Evolutionary conservation across 2,329 filamentous ascomycete species (phyloP).

Genomic region (Hymenoscyphus scutula): DNA sequence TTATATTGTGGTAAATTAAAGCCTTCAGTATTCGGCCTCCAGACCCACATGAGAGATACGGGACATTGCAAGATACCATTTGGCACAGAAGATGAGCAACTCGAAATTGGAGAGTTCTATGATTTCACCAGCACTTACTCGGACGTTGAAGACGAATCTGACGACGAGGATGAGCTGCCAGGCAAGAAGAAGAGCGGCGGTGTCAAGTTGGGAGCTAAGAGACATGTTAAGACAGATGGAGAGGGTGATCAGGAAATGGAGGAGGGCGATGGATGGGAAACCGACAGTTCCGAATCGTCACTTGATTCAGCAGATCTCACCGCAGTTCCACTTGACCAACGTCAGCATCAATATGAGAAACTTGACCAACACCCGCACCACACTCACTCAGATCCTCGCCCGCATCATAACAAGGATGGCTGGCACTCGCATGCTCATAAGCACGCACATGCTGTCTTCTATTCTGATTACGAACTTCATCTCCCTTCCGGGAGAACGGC

Average conservation of each 20-base stretch:
- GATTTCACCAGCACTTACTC: constrained; percentile 96
- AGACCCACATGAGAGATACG: constrained; percentile 97
- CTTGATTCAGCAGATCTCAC: constrained; percentile 82
- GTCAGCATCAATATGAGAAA: constrained; percentile 68
- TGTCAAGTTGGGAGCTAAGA: constrained; percentile 66
- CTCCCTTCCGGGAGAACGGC: constrained; percentile 86
- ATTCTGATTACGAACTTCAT: constrained; percentile 91
- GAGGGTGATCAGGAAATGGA: constrained; percentile 55
- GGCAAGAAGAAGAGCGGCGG: constrained; percentile 53
- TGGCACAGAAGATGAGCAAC: constrained; percentile 80
- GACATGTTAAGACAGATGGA: constrained; percentile 50
- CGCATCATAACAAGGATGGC: constrained; percentile 72
- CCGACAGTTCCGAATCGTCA: constrained; percentile 85
- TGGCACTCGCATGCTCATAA: constrained; percentile 83
- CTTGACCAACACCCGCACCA: constrained; percentile 74
- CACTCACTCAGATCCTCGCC: constrained; percentile 65
- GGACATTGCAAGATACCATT: constrained; percentile 97
- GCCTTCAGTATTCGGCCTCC: constrained; percentile 73
- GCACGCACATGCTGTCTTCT: constrained; percentile 70
- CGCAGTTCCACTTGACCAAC: constrained; percentile 72
- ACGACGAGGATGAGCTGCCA: constrained; percentile 51
- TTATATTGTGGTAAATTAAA: constrained; percentile 84
- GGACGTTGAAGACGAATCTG: constrained; percentile 66
- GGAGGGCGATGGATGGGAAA: constrained; percentile 86
- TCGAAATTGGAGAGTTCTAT: constrained; percentile 94